Base-by-base conservation (phyloP, 805 yeast genomes). In the Cyberlindnera bimundalis region DNA sequence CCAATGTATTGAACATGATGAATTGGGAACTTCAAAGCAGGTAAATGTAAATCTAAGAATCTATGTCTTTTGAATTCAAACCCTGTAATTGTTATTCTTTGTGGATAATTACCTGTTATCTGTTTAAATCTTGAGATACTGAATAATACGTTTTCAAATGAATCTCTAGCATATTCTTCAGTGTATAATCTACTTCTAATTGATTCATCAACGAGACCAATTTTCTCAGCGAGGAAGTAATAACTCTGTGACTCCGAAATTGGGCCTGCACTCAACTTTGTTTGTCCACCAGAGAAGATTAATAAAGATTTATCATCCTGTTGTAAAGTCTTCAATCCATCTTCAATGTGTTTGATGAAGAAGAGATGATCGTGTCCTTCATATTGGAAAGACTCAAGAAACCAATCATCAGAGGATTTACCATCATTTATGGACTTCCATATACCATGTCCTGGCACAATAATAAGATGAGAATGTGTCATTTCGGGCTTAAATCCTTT, bases 101-200 rank as follows among this genome's bases (percentile, higher is more conserved):
- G 32, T 0, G 95, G 95, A 46, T 72, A 81, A 1, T 8, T 17
- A 0, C 68, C 65, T 4, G 63, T 56, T 2, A 70, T 44, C 47
- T 80, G 78, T 23, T 71, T 58, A 55, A 70, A 84, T 37, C 78
- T 62, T 26, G 74, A 66, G 2, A 82, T 48, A 48, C 83, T 76
- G 58, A 77, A 84, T 3, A 84, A 45, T 6, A 85, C 73, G 58
- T 86, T 86, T 55, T 86, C 95, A 55, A 81, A 81, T 2, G 93
- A 84, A 59, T 86, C 95, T 29, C 87, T 63, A 0, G 95, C 88
- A 56, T 60, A 81, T 50, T 83, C 90, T 53, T 86, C 96, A 1
- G 79, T 62, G 6, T 66, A 45, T 1, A 81, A 60, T 20, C 56
- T 48, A 5, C 39, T 28, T 16, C 16, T 56, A 26, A n/a, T 14